Conservation (phyloP, 352 stramenopile genomes). For the Phytopythium delawarense region DNA sequence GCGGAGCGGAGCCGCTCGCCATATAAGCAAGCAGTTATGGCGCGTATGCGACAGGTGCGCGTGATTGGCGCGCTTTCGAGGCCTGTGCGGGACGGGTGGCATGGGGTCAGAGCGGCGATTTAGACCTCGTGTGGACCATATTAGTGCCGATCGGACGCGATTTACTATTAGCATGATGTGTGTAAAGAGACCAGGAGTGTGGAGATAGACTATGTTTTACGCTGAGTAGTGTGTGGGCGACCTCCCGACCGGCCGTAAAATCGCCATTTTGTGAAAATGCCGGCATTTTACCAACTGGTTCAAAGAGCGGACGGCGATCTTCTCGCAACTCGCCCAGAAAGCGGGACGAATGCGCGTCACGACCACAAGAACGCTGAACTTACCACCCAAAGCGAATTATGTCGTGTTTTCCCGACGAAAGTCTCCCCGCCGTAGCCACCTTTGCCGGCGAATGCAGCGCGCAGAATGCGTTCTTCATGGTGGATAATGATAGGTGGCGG, state of each 20-base stretch:
- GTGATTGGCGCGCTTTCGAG: neutral
- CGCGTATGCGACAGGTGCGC: conserved; percentile 5
- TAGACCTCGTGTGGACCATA: neutral
- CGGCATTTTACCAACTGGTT: neutral
- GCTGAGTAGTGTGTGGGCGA: neutral
- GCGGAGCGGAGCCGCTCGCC: neutral
- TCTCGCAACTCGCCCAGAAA: neutral
- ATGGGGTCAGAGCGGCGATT: neutral
- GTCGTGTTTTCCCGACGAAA: neutral
- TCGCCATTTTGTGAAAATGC: neutral
- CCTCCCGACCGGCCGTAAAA: neutral
- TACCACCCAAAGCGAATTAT: neutral
- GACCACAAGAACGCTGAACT: conserved; percentile 3
- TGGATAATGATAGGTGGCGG: neutral
- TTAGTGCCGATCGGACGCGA: neutral
- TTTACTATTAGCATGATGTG: neutral
- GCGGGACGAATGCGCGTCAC: neutral
- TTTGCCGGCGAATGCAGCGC: neutral
- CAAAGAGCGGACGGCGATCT: neutral
- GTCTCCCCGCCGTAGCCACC: neutral
- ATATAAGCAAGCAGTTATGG: conserved; percentile 1
- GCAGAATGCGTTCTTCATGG: neutral
- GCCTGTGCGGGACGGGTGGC: neutral
- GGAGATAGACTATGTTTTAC: neutral
- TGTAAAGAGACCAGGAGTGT: neutral